Evolutionary conservation across 192 early-diverging fungal genomes (phyloP).

Genomic region (Backusella macrospora): DNA sequence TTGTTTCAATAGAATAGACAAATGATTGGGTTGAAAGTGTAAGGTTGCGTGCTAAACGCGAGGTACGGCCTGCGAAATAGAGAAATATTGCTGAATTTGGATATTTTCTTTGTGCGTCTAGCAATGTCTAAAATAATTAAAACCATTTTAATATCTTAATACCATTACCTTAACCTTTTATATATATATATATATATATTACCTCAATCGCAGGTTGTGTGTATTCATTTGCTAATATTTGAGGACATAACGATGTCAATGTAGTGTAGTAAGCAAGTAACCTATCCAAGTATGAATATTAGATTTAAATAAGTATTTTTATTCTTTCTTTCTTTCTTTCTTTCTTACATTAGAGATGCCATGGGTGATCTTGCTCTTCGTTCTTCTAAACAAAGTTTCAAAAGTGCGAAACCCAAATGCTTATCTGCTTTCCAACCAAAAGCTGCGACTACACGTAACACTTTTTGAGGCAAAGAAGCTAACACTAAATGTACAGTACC

Average conservation of each 20-base stretch:
- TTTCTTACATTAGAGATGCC: conserved; percentile 57
- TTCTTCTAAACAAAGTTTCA: conserved; percentile 50
- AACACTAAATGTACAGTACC: conserved; percentile 40
- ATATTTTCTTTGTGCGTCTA: conserved; percentile 37
- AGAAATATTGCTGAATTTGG: conserved; percentile 38
- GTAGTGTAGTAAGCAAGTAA: conserved; percentile 35
- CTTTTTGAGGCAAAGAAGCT: conserved; percentile 36
- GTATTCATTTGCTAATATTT: conserved; percentile 30
- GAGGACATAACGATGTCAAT: conserved; percentile 28
- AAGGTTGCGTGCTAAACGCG: conserved; percentile 33
- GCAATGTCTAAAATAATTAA: conserved; percentile 23
- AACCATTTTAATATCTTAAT: too few species aligned
- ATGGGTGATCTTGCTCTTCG: conserved; percentile 55
- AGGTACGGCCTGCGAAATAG: conserved; percentile 40
- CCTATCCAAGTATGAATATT: conserved; percentile 6
- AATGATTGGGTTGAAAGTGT: conserved; percentile 37
- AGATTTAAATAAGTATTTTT: not conserved
- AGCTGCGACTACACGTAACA: conserved; percentile 45
- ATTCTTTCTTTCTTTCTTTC: conserved; percentile 14
- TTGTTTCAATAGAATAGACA: conserved; percentile 37
- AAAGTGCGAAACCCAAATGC: conserved; percentile 54
- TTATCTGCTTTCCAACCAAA: conserved; percentile 60
- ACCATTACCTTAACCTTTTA: too few species aligned
- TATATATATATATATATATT: not conserved
- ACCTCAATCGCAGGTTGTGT: conserved; percentile 42